Evolutionary conservation across 2,329 filamentous ascomycete genomes (phyloP).

Genomic region (Hymenoscyphus linearis): DNA sequence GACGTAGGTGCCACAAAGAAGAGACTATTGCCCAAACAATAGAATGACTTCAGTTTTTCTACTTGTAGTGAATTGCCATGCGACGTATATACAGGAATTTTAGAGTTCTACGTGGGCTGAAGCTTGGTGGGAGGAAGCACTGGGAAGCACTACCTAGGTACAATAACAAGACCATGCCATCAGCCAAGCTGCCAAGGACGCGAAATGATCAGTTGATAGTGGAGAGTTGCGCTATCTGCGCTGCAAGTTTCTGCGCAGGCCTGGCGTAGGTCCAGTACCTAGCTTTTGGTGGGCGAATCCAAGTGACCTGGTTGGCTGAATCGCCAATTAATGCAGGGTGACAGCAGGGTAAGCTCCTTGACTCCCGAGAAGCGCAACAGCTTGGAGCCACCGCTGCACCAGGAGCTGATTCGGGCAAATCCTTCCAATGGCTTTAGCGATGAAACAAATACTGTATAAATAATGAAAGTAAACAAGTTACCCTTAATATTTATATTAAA

Average conservation of each 20-base stretch:
- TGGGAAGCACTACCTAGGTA: not conserved
- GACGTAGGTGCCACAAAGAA: not conserved
- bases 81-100: not conserved
- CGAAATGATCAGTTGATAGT: not conserved
- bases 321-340: not conserved
- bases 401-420: not conserved
- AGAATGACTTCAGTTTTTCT: not conserved
- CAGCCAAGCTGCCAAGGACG: not conserved
- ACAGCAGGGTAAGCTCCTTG: not conserved
- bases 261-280: too few relatives aligned
- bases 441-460: not conserved
- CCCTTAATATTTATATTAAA: too few relatives aligned
- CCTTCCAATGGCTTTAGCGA: not conserved
- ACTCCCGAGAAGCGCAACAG: not conserved
- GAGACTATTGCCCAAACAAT: not conserved
- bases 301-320: not conserved
- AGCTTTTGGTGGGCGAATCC: not conserved
- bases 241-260: not conserved
- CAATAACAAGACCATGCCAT: not conserved
- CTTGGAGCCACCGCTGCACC: too few relatives aligned
- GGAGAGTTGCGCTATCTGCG: not conserved
- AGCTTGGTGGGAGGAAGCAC: not conserved
- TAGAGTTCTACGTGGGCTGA: not conserved
- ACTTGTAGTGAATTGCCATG: not conserved
- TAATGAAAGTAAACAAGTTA: not conserved